phyloP scores from a whole-genome alignment of 225 moss, liverwort and hornwort species.

The Neckera pumila region DNA sequence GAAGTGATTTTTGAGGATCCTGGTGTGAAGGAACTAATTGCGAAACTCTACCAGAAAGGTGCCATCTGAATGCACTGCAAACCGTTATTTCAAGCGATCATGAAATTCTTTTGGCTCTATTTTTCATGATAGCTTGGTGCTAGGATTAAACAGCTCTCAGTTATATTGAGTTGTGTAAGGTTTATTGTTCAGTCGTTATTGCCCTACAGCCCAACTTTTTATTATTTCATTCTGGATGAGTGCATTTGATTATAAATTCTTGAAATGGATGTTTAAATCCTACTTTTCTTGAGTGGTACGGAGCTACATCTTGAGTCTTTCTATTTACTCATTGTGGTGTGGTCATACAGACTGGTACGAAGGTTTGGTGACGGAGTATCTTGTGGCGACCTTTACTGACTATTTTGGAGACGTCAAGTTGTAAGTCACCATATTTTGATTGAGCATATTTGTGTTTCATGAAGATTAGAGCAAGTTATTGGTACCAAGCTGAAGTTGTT shows the following conservation, averaged over 20 bases:
- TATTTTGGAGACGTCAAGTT: conserved; percentile 97
- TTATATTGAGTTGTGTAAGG: neutral
- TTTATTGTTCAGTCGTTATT: neutral
- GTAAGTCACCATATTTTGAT: conserved; percentile 22
- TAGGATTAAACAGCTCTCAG: neutral
- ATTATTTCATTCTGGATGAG: neutral
- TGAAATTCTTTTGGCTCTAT: neutral
- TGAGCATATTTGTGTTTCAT: neutral
- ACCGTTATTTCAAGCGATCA: neutral
- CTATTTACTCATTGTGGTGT: neutral
- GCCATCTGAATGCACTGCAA: neutral
- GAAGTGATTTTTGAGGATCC: conserved; percentile 98
- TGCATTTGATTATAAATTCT: neutral
- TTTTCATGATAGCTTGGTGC: neutral
- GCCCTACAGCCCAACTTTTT: neutral
- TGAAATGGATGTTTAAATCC: neutral
- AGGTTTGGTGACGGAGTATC: conserved; percentile 95
- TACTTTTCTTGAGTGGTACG: neutral
- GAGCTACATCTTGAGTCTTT: neutral
- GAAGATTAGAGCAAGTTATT: neutral
- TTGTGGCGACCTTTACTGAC: conserved; percentile 99
- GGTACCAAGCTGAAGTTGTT: neutral
- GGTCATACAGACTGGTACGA: conserved; percentile 89
- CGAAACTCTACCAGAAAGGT: conserved; percentile 98
- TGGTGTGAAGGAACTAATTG: conserved; percentile 92